Conservation (phyloP, 345 rosid species). For the Hibiscus mutabilis region DNA sequence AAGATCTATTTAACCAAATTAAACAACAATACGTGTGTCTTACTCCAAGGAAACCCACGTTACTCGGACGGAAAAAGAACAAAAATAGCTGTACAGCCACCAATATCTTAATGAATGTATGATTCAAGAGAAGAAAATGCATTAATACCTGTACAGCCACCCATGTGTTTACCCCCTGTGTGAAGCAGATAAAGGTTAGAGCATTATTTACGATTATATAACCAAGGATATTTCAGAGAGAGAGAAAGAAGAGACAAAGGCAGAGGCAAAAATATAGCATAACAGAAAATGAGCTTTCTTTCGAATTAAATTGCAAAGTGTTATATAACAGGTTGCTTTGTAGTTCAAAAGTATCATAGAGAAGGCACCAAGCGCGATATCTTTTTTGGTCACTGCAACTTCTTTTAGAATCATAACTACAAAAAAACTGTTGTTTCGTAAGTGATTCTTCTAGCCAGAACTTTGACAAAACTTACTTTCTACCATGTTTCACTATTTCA, state of each 20-base stretch:
- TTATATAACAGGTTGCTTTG: not conserved
- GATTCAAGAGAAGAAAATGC: not conserved
- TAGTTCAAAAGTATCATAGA: not conserved
- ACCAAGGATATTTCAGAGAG: not conserved
- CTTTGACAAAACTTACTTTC: not conserved
- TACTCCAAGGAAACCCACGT: not conserved
- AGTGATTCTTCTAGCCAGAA: not conserved
- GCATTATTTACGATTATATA: not conserved
- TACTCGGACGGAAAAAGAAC: not conserved
- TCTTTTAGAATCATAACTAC: not conserved
- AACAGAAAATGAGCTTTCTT: not conserved
- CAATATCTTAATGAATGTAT: not conserved
- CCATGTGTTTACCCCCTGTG: constrained; percentile 91
- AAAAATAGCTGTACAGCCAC: not conserved
- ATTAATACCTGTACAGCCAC: constrained; percentile 85
- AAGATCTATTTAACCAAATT: not conserved
- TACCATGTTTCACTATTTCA: not conserved
- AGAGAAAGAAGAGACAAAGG: not conserved
- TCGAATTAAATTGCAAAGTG: not conserved
- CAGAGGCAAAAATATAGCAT: not conserved
- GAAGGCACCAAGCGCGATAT: not conserved
- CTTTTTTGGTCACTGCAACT: not conserved
- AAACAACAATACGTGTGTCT: not conserved
- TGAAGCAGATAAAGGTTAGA: not conserved
- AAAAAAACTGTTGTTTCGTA: not conserved